These are phyloP conservation scores for Lactarius quietus DNA, from an alignment of 768 basidiomycete genomes.

Conservation along the genomic window DNA sequence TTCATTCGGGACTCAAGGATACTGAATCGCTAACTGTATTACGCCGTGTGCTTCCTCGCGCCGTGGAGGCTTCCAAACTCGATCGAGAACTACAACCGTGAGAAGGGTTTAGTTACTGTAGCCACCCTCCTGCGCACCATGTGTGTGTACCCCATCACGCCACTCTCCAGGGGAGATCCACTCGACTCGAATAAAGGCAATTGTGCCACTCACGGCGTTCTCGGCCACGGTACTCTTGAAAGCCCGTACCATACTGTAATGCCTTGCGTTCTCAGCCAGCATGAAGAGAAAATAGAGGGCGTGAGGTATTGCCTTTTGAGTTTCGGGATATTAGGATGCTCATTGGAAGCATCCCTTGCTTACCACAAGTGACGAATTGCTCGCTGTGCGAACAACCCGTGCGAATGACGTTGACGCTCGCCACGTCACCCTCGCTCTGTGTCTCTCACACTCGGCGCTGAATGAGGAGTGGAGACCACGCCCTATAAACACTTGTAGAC, in stretches of 20 bases:
- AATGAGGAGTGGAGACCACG: background rate
- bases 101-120: background rate
- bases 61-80: background rate
- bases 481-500: background rate
- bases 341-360: background rate
- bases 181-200: background rate
- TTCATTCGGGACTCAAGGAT: background rate
- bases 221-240: background rate
- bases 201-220: background rate
- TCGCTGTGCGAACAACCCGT: background rate
- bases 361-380: background rate
- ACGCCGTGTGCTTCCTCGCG: background rate
- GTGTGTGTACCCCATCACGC: background rate
- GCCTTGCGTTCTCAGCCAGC: background rate
- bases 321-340: background rate
- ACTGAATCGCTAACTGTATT: background rate
- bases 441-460: background rate
- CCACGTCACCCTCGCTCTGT: background rate
- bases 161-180: background rate
- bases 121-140: background rate
- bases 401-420: background rate
- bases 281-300: background rate
- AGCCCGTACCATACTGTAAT: no score
- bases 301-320: background rate
- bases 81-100: background rate